Base-by-base conservation (phyloP, 495 filamentous ascomycete species). In the Podospora pseudopauciseta region DNA sequence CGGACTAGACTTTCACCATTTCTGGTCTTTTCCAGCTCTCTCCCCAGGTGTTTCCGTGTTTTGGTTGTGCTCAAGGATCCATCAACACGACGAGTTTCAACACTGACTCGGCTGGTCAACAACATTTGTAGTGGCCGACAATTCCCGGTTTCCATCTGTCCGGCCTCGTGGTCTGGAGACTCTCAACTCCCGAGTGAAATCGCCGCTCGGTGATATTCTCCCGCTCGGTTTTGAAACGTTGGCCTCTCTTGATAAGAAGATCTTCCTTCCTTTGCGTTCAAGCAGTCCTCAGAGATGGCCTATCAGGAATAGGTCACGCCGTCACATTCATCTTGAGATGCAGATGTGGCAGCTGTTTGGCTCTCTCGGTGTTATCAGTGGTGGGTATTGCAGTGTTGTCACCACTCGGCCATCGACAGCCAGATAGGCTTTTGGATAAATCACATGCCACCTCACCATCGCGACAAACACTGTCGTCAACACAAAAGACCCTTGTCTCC, bases 71-170 rank as follows among this genome's bases (percentile, higher is more conserved):
- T 60, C 65, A 23, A 1, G 23, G 23, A 23, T 23, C 23, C 23
- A 1, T 23, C 23, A 23, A 23, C 65, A 60, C 60, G 65, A 39
- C 49, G 28, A 63, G 27, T 54, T 63, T 64, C 28, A 62, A 30
- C 28, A 30, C 28, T 34, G 60, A 63, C 61, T 67, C 58, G 60
- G 26, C 26, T 26, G 58, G 30, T 30, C 55, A 23, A 54, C 27
- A 44, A 44, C 54, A 53, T 5, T 62, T 20, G 26, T 27, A n/a
- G 62, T 15, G 60, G 26, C 59, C 65, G 60, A 63, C 60, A 44
- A 44, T 28, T 61, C 60, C 39, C 34, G 61, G 28, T 26, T 55
- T 67, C 58, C 60, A 39, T 67, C 65, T 23, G 34, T 55, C 60
- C 44, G 61, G 27, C 9, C 13, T 11, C n/a, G 55, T 58, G 54